These are phyloP conservation scores for Candida mattraensis DNA, from an alignment of 805 yeast genomes.

Conservation along the genomic window DNA sequence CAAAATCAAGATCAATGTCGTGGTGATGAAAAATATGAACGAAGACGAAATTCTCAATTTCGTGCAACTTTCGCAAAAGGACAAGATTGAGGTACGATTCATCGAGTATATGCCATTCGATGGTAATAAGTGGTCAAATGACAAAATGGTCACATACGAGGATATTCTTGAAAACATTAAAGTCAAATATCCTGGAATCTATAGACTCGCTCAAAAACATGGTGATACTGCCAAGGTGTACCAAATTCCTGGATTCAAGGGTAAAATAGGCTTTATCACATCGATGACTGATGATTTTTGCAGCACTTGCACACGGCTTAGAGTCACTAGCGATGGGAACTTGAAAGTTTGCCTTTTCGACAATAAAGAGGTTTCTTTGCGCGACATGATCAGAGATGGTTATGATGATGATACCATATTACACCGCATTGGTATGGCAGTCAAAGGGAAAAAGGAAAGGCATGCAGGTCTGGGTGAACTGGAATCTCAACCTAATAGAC, in stretches of 20 bases:
- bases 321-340: constrained; percentile 55
- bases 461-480: constrained; percentile 53
- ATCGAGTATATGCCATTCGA: constrained; percentile 61
- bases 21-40: constrained; percentile 48
- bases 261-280: constrained; percentile 51
- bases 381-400: constrained; percentile 43
- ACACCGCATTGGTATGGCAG: constrained; percentile 44
- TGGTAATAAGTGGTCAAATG: constrained; percentile 51
- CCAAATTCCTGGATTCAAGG: constrained; percentile 41
- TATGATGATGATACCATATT: constrained; percentile 37
- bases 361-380: constrained; percentile 47
- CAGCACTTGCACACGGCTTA: constrained; percentile 49
- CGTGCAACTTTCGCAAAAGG: constrained; percentile 39
- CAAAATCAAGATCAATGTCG: constrained; percentile 49
- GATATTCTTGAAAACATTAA: constrained; percentile 41
- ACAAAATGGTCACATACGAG: constrained; percentile 45
- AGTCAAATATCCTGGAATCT: constrained; percentile 31
- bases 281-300: constrained; percentile 58
- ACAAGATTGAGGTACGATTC: constrained; percentile 48
- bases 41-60: constrained; percentile 53
- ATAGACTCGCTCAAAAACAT: constrained; percentile 24
- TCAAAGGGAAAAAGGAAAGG: constrained; percentile 45
- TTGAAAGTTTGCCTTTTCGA: constrained; percentile 56
- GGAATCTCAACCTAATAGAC: constrained; percentile 47
- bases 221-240: constrained; percentile 55